These are phyloP conservation scores for Fusarium sp. DNA, from an alignment of 2,329 filamentous ascomycete species.

Conservation along the genomic window DNA sequence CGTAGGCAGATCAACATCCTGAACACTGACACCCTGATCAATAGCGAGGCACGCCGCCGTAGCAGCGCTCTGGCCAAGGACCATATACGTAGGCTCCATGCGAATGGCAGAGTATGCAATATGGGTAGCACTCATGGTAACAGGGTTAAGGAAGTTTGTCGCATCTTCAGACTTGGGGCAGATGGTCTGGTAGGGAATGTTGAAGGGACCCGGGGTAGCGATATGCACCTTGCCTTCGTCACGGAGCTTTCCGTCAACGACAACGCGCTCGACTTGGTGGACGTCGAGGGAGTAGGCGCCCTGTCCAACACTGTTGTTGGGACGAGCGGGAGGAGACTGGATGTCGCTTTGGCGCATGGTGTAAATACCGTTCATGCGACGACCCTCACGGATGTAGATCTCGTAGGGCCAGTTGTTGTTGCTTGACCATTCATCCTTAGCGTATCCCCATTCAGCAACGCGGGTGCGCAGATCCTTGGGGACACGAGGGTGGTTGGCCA, in stretches of 20 bases:
- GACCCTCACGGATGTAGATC: constrained; percentile 35
- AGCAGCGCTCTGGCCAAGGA: constrained; percentile 34
- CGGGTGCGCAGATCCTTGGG: constrained; percentile 5
- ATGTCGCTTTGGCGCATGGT: constrained; percentile 35
- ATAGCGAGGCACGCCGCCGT: constrained; percentile 35
- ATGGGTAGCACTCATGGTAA: constrained; percentile 33
- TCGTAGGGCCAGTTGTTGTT: constrained; percentile 36
- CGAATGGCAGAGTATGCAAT: constrained; percentile 32
- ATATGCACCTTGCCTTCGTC: constrained; percentile 36
- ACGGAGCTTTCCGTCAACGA: constrained; percentile 17
- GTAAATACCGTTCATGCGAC: constrained; percentile 30
- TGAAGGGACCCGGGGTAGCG: constrained; percentile 23
- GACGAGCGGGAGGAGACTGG: constrained; percentile 12
- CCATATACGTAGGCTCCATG: constrained; percentile 38
- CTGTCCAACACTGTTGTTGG: constrained; percentile 16
- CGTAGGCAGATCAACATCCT: constrained; percentile 23
- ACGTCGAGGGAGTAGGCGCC: constrained; percentile 33
- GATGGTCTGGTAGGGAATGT: constrained; percentile 24
- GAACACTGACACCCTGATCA: constrained; percentile 30
- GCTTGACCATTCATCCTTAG: constrained; percentile 30
- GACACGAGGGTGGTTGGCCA: constrained; percentile 32
- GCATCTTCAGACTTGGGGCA: constrained; percentile 20
- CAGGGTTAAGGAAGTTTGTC: constrained; percentile 34
- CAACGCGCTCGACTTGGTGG: constrained; percentile 32
- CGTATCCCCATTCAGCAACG: constrained; percentile 27